phyloP scores from a whole-genome alignment of 495 filamentous ascomycete species.

The Beverwykella pulmonaria region DNA sequence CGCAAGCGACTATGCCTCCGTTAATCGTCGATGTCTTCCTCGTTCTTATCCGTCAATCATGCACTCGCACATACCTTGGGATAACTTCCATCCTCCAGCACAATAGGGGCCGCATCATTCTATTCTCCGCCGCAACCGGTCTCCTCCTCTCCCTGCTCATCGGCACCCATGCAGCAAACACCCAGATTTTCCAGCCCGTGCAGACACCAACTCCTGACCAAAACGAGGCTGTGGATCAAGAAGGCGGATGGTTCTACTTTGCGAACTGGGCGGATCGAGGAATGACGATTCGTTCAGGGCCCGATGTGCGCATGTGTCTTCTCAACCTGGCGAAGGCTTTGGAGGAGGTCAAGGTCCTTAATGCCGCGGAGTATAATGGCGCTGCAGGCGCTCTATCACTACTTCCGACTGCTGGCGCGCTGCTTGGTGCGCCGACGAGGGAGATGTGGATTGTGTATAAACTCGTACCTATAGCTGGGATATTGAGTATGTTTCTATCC shows the following conservation, averaged over 20 bases:
- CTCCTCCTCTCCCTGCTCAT: not conserved
- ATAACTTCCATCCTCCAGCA: not conserved
- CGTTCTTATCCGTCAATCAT: too few species aligned
- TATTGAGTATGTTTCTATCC: constrained; percentile 28
- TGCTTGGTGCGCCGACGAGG: constrained; percentile 32
- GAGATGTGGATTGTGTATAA: constrained; percentile 38
- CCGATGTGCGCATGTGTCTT: constrained; percentile 16
- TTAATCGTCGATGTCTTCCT: too few species aligned
- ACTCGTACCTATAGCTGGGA: constrained; percentile 32
- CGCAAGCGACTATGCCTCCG: too few species aligned
- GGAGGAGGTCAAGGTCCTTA: constrained; percentile 8
- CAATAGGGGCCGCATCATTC: not conserved
- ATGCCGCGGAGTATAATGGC: constrained; percentile 14
- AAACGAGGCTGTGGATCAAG: constrained; percentile 3
- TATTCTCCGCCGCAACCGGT: not conserved
- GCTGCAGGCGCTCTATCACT: constrained; percentile 28
- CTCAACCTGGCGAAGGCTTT: constrained; percentile 26
- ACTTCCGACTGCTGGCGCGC: constrained; percentile 35
- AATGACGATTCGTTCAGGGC: constrained; percentile 5
- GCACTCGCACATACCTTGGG: too few species aligned
- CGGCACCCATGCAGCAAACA: constrained; percentile 1
- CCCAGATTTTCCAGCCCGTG: not conserved
- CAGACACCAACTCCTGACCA: constrained; percentile 7
- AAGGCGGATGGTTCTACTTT: constrained; percentile 14
- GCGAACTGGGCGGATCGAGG: constrained; percentile 3